These are phyloP conservation scores for Chytriomyces sp. DNA, from an alignment of 192 early-diverging fungal genomes.

Conservation along the genomic window DNA sequence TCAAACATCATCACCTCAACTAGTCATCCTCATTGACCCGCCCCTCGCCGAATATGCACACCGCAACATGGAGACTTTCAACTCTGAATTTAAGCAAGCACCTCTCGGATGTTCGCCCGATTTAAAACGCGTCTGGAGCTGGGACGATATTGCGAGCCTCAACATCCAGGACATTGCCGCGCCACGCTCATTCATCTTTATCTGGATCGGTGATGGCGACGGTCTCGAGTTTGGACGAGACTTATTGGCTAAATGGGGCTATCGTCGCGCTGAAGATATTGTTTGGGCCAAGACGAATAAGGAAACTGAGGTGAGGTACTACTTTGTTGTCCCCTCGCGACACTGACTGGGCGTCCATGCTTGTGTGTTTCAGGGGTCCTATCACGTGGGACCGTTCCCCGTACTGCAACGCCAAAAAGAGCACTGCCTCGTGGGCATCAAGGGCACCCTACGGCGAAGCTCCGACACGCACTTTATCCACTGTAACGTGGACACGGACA, in stretches of 20 bases:
- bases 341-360: not conserved
- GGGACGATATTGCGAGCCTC: constrained; percentile 56
- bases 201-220: constrained; percentile 61
- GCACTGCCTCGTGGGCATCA: constrained; percentile 70
- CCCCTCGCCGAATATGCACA: constrained; percentile 54
- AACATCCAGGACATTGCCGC: constrained; percentile 61
- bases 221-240: constrained; percentile 61
- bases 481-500: constrained; percentile 71
- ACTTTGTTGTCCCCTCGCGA: not conserved
- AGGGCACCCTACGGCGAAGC: constrained; percentile 63
- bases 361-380: constrained; percentile 38
- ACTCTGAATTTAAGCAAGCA: not conserved
- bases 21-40: constrained; percentile 65
- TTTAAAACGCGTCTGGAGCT: constrained; percentile 42
- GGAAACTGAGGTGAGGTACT: constrained; percentile 36
- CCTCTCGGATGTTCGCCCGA: constrained; percentile 4
- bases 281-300: constrained; percentile 69
- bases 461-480: constrained; percentile 72
- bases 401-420: constrained; percentile 65
- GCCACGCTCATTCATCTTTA: constrained; percentile 62
- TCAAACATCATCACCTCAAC: no score
- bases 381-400: constrained; percentile 37
- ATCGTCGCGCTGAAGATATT: constrained; percentile 67
- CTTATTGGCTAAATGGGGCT: constrained; percentile 65
- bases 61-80: not conserved